Conservation (phyloP, 1,284 basidiomycete species). For the Boletus smithii region DNA sequence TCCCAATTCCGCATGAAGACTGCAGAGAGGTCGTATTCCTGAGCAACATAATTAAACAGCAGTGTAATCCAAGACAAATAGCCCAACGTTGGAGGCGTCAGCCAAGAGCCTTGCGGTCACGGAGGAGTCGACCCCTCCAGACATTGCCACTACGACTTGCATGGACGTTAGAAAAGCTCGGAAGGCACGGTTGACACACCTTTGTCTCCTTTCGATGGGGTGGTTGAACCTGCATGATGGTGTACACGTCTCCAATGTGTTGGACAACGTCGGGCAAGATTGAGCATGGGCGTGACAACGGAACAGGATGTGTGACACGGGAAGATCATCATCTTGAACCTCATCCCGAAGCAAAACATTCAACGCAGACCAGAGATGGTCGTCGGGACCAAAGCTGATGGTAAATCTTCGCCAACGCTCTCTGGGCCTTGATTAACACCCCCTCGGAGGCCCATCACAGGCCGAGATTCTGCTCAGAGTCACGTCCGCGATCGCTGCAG, state of each 20-base stretch:
- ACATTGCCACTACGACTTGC: constrained; percentile 88
- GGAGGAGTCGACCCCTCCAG: constrained; percentile 94
- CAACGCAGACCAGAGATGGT: constrained; percentile 28
- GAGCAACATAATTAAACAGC: background rate
- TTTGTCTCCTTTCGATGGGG: constrained; percentile 31
- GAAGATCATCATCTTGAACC: too few relatives aligned
- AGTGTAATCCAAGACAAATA: background rate
- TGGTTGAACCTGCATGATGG: constrained; percentile 16
- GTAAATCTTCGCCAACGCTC: constrained; percentile 15
- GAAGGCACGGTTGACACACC: constrained; percentile 7
- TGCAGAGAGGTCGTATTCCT: constrained; percentile 82
- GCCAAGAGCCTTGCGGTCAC: constrained; percentile 76
- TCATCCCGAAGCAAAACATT: too few relatives aligned
- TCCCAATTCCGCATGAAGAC: constrained; percentile 98
- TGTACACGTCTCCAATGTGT: constrained; percentile 2
- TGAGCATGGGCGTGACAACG: too few relatives aligned
- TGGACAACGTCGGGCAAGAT: too few relatives aligned
- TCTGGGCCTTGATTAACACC: constrained; percentile 1
- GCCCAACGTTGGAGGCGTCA: constrained; percentile 47
- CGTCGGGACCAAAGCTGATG: constrained; percentile 42
- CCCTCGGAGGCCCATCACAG: constrained; percentile 67
- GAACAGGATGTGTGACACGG: too few relatives aligned
- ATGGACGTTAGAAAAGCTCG: background rate
- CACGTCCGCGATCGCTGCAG: constrained; percentile 92
- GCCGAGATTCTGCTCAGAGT: constrained; percentile 89